These are phyloP conservation scores for Euphrasia arctica DNA, from an alignment of 305 asterid genomes.

Conservation along the genomic window DNA sequence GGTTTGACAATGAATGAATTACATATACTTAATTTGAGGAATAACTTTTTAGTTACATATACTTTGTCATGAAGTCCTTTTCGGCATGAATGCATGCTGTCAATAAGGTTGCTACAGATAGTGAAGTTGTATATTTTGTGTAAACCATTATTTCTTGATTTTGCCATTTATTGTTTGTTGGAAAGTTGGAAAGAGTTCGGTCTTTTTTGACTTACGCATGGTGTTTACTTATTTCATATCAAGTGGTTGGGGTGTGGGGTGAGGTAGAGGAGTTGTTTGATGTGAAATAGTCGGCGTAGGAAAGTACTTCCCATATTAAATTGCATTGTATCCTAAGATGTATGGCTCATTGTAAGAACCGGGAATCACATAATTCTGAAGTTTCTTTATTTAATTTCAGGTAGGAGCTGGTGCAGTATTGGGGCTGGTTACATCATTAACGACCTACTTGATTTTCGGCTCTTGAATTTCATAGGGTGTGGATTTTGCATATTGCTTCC, in stretches of 20 bases:
- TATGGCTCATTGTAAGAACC: neutral
- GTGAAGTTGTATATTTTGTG: neutral
- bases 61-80: no score
- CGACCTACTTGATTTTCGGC: constrained; percentile 40
- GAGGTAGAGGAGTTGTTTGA: neutral
- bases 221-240: neutral
- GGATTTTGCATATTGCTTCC: neutral
- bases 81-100: neutral
- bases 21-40: constrained; percentile 6
- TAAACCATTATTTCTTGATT: neutral
- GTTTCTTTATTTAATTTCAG: constrained; percentile 36
- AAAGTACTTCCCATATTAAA: neutral
- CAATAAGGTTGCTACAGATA: no score
- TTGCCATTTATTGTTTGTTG: neutral
- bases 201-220: neutral
- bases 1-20: constrained; percentile 37
- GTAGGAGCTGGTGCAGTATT: constrained; percentile 76
- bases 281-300: neutral
- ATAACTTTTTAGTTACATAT: neutral
- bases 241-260: neutral
- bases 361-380: constrained; percentile 9
- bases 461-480: constrained; percentile 29
- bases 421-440: constrained; percentile 50
- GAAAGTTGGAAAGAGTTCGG: neutral
- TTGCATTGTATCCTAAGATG: neutral